These are phyloP conservation scores for Fusarium poae DNA, from an alignment of 2,329 filamentous ascomycete genomes.

Conservation along the genomic window DNA sequence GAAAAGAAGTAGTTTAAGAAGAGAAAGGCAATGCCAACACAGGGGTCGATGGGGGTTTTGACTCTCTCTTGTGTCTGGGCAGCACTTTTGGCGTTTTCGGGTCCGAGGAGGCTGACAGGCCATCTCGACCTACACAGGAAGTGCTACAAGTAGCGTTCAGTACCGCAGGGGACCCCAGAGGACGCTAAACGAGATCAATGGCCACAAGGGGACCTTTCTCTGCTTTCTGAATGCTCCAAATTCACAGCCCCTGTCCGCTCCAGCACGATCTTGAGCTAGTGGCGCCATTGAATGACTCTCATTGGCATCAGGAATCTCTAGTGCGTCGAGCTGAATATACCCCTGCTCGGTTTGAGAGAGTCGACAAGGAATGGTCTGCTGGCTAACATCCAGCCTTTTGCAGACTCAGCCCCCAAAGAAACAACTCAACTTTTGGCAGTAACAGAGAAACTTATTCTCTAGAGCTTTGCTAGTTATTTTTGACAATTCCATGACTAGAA, in stretches of 20 bases:
- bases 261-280: conserved; percentile 15
- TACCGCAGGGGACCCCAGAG: conserved; percentile 25
- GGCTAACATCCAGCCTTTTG: conserved; percentile 13
- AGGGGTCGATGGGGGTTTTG: conserved; percentile 40
- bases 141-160: conserved; percentile 3
- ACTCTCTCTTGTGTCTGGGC: conserved; percentile 25
- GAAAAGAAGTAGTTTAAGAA: not conserved
- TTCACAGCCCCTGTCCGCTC: conserved; percentile 19
- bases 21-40: not conserved
- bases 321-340: conserved; percentile 42
- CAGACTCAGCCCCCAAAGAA: conserved; percentile 29
- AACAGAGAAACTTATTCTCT: conserved; percentile 13
- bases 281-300: conserved; percentile 20
- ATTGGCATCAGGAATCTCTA: conserved; percentile 37
- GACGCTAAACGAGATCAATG: conserved; percentile 30
- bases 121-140: conserved; percentile 15
- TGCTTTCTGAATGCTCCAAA: conserved; percentile 15
- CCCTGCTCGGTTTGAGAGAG: conserved; percentile 14
- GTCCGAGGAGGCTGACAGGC: conserved; percentile 13
- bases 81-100: conserved; percentile 18
- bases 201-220: conserved; percentile 23
- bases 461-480: not conserved
- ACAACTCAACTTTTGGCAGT: conserved; percentile 19
- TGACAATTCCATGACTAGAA: too few relatives aligned
- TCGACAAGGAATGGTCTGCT: conserved; percentile 20